Conservation (phyloP, 805 yeast species). For the Candida gorgasii region DNA sequence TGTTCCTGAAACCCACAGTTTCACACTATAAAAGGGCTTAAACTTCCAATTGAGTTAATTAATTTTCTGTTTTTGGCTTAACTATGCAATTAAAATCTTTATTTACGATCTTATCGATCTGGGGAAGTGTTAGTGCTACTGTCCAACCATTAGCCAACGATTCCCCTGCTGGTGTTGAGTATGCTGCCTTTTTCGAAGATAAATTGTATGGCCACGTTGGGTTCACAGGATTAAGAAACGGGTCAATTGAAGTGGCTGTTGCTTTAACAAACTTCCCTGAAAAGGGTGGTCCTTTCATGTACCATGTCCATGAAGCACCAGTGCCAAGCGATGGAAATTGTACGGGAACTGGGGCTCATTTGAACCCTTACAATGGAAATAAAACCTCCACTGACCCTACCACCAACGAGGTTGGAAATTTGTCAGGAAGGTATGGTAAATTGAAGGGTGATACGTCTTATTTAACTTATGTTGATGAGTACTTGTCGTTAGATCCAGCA, state of each 20-base stretch:
- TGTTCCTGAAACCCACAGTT: too few species aligned
- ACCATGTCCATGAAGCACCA: constrained; percentile 39
- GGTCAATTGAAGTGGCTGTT: constrained; percentile 34
- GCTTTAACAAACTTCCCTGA: constrained; percentile 33
- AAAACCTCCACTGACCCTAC: constrained; percentile 24
- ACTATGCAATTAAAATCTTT: background rate
- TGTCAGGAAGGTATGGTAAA: constrained; percentile 40
- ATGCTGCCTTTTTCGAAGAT: constrained; percentile 28
- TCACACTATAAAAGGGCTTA: too few species aligned
- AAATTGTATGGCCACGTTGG: constrained; percentile 30
- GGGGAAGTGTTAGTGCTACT: constrained; percentile 1
- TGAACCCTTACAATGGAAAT: constrained; percentile 40
- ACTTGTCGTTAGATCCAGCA: constrained; percentile 31
- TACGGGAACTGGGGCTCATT: constrained; percentile 35
- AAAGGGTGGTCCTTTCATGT: constrained; percentile 39
- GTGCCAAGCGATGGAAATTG: constrained; percentile 42
- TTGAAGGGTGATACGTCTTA: constrained; percentile 27
- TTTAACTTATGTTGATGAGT: constrained; percentile 28
- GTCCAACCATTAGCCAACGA: constrained; percentile 17
- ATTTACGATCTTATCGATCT: background rate
- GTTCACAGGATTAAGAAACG: constrained; percentile 31
- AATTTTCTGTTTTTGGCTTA: too few species aligned
- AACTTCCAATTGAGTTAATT: too few species aligned
- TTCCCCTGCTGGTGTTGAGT: constrained; percentile 18
- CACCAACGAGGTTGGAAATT: constrained; percentile 37